Conservation (phyloP, 2,329 filamentous ascomycete species). For the Ophiocordyceps camponoti-floridani region DNA sequence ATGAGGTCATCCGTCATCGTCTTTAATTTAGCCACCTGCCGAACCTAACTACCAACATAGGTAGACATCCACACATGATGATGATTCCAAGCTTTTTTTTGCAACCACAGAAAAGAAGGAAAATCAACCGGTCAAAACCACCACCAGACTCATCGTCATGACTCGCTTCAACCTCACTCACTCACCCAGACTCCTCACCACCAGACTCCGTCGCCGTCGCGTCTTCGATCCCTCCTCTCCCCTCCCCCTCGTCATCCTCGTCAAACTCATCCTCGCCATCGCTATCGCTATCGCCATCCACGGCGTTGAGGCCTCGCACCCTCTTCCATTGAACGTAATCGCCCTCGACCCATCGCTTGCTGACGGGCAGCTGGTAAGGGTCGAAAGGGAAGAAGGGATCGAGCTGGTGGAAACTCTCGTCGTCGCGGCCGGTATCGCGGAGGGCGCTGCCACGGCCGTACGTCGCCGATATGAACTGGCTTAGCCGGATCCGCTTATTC, state of each 20-base stretch:
- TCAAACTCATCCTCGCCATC: conserved; percentile 27
- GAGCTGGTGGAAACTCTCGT: conserved; percentile 67
- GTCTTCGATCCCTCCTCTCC: too few relatives aligned
- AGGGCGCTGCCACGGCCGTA: conserved; percentile 36
- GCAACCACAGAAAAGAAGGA: too few relatives aligned
- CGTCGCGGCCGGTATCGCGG: conserved; percentile 26
- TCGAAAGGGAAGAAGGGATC: conserved; percentile 97
- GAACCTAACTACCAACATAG: too few relatives aligned
- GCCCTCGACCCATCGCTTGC: conserved; percentile 70
- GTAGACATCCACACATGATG: too few relatives aligned
- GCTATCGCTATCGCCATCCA: conserved; percentile 32
- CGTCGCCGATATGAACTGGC: conserved; percentile 43
- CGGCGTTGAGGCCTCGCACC: conserved; percentile 49
- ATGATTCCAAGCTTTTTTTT: too few relatives aligned
- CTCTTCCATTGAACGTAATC: conserved; percentile 72
- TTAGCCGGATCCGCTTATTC: conserved; percentile 78
- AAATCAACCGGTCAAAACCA: too few relatives aligned
- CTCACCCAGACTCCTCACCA: conserved; percentile 19
- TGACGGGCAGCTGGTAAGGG: conserved; percentile 78
- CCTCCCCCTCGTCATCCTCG: conserved; percentile 23
- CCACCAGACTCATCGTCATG: too few relatives aligned
- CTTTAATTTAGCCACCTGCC: too few relatives aligned
- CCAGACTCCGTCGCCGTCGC: conserved; percentile 19
- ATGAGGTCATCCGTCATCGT: too few relatives aligned
- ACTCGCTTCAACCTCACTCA: background rate